phyloP scores from a whole-genome alignment of 2,329 filamentous ascomycete genomes.

The Fusarium xyrophilum region DNA sequence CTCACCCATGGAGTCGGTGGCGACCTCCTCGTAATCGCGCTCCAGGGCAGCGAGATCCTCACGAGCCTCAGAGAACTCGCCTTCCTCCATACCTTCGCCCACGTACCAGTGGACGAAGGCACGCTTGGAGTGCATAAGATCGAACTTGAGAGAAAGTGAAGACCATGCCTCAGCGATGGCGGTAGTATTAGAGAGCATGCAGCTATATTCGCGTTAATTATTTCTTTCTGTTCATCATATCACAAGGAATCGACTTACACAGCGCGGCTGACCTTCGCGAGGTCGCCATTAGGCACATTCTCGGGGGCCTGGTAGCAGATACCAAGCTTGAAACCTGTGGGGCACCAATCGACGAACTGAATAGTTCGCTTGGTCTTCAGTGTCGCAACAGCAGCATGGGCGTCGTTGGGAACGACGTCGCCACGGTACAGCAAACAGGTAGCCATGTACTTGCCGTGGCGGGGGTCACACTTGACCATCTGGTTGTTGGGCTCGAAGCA shows the following conservation, averaged over 20 bases:
- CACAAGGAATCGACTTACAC: conserved; percentile 71
- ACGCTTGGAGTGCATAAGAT: conserved; percentile 99
- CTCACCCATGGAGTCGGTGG: conserved; percentile 88
- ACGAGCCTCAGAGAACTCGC: conserved; percentile 98
- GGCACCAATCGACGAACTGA: conserved; percentile 99
- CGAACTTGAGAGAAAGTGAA: conserved; percentile 95
- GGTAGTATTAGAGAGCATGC: conserved; percentile 99
- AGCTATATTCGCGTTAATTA: conserved; percentile 58
- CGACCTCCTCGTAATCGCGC: conserved; percentile 98
- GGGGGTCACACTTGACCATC: conserved; percentile 99
- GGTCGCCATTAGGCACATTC: conserved; percentile 94
- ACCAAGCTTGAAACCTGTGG: conserved; percentile 99
- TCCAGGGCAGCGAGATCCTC: conserved; percentile 98
- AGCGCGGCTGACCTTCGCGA: conserved; percentile 97
- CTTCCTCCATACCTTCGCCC: conserved; percentile 99
- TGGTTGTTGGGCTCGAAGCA: conserved; percentile 99
- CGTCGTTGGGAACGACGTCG: conserved; percentile 96
- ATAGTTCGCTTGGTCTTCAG: conserved; percentile 99
- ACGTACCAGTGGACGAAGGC: conserved; percentile 99
- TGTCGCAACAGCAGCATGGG: conserved; percentile 88
- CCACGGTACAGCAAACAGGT: conserved; percentile 98
- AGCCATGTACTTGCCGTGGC: conserved; percentile 99
- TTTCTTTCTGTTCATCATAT: not conserved
- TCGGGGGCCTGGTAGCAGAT: conserved; percentile 99
- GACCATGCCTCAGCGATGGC: conserved; percentile 99